These are phyloP conservation scores for Dipteronia dyeriana DNA, from an alignment of 345 rosid genomes.

Conservation along the genomic window DNA sequence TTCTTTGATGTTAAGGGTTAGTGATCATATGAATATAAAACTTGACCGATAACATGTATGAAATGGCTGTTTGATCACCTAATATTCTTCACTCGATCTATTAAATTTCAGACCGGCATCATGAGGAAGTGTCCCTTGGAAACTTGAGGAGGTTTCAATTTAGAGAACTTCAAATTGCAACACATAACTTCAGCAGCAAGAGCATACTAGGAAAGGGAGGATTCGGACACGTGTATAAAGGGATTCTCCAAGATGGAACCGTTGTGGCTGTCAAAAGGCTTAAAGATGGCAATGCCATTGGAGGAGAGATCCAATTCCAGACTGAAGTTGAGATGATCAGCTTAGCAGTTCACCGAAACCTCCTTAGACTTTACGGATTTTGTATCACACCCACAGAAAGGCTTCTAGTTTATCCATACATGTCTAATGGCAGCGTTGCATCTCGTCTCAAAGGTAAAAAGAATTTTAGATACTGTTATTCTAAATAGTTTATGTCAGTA, in stretches of 20 bases:
- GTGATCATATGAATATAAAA: conserved; percentile 14
- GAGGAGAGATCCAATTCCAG: conserved; percentile 87
- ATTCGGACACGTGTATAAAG: conserved; percentile 91
- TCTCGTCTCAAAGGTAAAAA: conserved; percentile 84
- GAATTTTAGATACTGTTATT: background rate
- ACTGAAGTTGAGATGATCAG: conserved; percentile 99
- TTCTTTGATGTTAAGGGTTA: conserved; percentile 87
- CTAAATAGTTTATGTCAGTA: background rate
- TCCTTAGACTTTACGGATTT: conserved; percentile 86
- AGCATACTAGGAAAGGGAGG: conserved; percentile 95
- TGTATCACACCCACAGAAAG: conserved; percentile 81
- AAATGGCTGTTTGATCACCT: background rate
- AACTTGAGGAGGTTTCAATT: conserved; percentile 87
- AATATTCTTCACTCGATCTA: background rate
- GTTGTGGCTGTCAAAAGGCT: conserved; percentile 92
- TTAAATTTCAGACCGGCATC: conserved; percentile 47
- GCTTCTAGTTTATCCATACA: conserved; percentile 91
- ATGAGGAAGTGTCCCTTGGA: conserved; percentile 83
- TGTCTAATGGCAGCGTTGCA: conserved; percentile 98
- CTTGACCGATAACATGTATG: conserved; percentile 18
- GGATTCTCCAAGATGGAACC: conserved; percentile 75
- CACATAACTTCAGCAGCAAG: conserved; percentile 85
- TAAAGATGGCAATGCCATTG: conserved; percentile 76
- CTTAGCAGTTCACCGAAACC: conserved; percentile 92
- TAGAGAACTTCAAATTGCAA: conserved; percentile 83